A percentile compares a stretch with the other conserved stretches of the same genome.
phyloP scores from a whole-genome alignment of 495 filamentous ascomycete genomes.

The Aspergillus funiculosus region DNA sequence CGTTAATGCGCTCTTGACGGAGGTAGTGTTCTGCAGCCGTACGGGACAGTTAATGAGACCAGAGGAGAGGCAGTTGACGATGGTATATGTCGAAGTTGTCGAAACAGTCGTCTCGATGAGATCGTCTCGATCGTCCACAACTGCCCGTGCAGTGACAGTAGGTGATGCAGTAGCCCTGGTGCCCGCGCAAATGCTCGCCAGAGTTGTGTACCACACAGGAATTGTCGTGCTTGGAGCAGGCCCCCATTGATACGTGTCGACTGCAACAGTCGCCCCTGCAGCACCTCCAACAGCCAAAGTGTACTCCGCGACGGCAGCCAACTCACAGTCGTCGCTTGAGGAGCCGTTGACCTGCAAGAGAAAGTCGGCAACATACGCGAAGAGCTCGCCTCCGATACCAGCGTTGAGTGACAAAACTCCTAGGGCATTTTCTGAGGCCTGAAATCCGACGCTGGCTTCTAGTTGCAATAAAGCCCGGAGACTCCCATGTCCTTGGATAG shows the following conservation, averaged over 20 bases:
- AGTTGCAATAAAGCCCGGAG: slow-evolving; percentile 1
- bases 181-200: background rate
- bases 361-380: slow-evolving; percentile 4
- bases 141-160: background rate
- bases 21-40: background rate
- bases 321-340: background rate
- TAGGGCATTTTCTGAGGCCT: background rate
- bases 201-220: background rate
- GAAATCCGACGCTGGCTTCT: background rate
- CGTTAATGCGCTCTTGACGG: background rate
- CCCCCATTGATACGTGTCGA: slow-evolving; percentile 1
- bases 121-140: background rate
- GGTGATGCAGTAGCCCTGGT: background rate
- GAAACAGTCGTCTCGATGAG: background rate
- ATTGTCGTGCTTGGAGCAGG: background rate
- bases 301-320: slow-evolving; percentile 1
- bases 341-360: background rate
- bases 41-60: background rate
- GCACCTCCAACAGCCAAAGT: background rate
- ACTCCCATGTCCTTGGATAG: background rate
- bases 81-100: background rate
- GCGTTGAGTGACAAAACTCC: background rate
- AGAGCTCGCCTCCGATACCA: background rate
- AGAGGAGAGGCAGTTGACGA: background rate
- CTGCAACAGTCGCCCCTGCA: background rate